Percentiles rank a stretch among this genome's conserved stretches.
Evolutionary conservation across 208 protist species (phyloP).

Genomic region (Blechomonas ayalai): DNA sequence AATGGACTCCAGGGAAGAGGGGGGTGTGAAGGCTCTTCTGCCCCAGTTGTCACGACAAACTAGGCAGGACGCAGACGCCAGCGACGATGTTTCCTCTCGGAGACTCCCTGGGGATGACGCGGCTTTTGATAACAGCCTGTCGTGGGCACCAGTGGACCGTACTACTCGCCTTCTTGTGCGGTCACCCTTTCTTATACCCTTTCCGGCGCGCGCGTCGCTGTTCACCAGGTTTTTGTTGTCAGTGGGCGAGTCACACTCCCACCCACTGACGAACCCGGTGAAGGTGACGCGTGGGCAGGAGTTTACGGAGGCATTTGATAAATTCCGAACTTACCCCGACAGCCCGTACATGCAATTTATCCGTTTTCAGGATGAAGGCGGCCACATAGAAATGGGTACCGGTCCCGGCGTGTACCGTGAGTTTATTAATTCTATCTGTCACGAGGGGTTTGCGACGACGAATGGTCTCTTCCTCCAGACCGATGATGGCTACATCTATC

Average conservation of each 20-base stretch:
- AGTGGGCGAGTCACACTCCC: neutral
- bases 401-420: slow-evolving; percentile 91
- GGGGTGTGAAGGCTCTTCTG: neutral
- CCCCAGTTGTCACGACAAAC: neutral
- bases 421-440: slow-evolving; percentile 72
- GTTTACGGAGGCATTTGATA: slow-evolving; percentile 79
- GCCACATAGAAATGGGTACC: slow-evolving; percentile 75
- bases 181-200: slow-evolving; percentile 67
- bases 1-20: neutral
- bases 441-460: slow-evolving; percentile 68
- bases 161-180: slow-evolving; percentile 52
- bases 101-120: slow-evolving; percentile 27
- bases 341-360: slow-evolving; percentile 42
- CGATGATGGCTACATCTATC: slow-evolving; percentile 80
- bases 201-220: slow-evolving; percentile 54
- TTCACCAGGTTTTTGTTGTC: slow-evolving; percentile 42
- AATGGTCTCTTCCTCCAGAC: slow-evolving; percentile 86
- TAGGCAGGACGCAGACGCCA: too few species aligned
- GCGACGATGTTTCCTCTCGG: neutral
- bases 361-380: slow-evolving; percentile 38
- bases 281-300: slow-evolving; percentile 53
- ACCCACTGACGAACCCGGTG: slow-evolving; percentile 1
- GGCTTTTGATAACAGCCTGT: slow-evolving; percentile 26
- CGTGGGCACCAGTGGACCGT: slow-evolving; percentile 43
- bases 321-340: slow-evolving; percentile 39